phyloP scores from a whole-genome alignment of 1,284 basidiomycete species.

The Sporisorium graminicola region DNA sequence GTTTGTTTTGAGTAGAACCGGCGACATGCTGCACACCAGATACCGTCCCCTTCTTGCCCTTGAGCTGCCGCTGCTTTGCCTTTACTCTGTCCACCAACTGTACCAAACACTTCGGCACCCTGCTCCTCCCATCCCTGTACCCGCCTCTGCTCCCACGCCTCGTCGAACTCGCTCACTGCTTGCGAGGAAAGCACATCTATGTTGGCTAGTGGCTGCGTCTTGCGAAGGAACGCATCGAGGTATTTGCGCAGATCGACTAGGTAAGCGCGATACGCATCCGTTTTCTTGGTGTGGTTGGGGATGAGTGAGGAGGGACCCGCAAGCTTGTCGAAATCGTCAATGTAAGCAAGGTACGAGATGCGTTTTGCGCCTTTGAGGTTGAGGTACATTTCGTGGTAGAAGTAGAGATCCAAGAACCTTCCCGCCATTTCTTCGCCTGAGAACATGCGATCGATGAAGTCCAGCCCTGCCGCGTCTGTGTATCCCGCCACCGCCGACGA shows the following conservation, averaged over 20 bases:
- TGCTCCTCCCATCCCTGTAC: conserved; percentile 80
- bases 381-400: conserved; percentile 87
- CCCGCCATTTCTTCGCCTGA: conserved; percentile 92
- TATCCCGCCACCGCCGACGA: conserved; percentile 27
- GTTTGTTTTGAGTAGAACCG: conserved; percentile 96
- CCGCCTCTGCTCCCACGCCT: conserved; percentile 82
- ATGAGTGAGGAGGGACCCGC: conserved; percentile 37
- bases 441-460: conserved; percentile 65
- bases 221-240: conserved; percentile 85
- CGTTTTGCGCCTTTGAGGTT: conserved; percentile 82
- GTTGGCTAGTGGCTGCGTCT: conserved; percentile 88
- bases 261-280: conserved; percentile 61
- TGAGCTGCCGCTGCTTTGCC: conserved; percentile 26
- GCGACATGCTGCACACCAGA: conserved; percentile 96
- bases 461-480: conserved; percentile 29
- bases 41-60: conserved; percentile 73
- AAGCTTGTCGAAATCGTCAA: conserved; percentile 77
- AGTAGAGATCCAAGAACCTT: conserved; percentile 91
- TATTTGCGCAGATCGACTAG: conserved; percentile 79
- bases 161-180: conserved; percentile 79
- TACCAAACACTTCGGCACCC: conserved; percentile 69
- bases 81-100: conserved; percentile 59
- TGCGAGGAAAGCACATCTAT: conserved; percentile 78
- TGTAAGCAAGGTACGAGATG: conserved; percentile 88
- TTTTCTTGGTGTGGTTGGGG: conserved; percentile 56